These are phyloP conservation scores for Aureobasidium sp. DNA, from an alignment of 2,329 filamentous ascomycete genomes.

Conservation along the genomic window DNA sequence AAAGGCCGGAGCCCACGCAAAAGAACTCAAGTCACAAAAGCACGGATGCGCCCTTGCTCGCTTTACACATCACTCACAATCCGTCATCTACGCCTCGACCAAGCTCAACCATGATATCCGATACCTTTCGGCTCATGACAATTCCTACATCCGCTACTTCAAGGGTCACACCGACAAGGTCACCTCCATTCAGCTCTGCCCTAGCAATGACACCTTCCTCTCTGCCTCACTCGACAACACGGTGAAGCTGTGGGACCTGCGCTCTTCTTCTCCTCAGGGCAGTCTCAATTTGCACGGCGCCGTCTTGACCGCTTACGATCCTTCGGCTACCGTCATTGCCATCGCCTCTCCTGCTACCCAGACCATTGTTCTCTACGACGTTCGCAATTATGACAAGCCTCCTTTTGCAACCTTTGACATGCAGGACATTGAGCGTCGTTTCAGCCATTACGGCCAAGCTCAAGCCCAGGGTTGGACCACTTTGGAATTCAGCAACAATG, in stretches of 20 bases:
- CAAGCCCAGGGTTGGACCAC: slow-evolving; percentile 65
- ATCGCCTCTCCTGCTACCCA: slow-evolving; percentile 76
- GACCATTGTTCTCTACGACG: slow-evolving; percentile 80
- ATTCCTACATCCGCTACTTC: slow-evolving; percentile 94
- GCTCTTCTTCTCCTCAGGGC: slow-evolving; percentile 71
- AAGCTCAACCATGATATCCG: slow-evolving; percentile 87
- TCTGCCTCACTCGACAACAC: slow-evolving; percentile 89
- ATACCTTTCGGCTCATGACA: slow-evolving; percentile 88
- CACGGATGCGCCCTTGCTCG: slow-evolving; percentile 91
- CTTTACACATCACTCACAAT: slow-evolving; percentile 86
- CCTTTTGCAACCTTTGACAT: slow-evolving; percentile 86
- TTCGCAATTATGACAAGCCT: slow-evolving; percentile 85
- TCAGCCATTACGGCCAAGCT: slow-evolving; percentile 43
- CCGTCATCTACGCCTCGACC: slow-evolving; percentile 91
- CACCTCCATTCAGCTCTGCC: slow-evolving; percentile 76
- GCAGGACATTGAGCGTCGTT: slow-evolving; percentile 53
- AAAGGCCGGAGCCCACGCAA: slow-evolving; percentile 80
- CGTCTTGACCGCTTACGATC: slow-evolving; percentile 82
- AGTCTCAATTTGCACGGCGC: slow-evolving; percentile 73
- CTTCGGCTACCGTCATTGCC: slow-evolving; percentile 85
- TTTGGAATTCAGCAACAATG: slow-evolving; percentile 93
- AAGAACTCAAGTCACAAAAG: slow-evolving; percentile 88
- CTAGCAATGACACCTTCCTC: slow-evolving; percentile 82
- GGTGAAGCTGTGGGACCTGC: slow-evolving; percentile 82
- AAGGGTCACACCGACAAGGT: slow-evolving; percentile 81